Conservation (phyloP, 345 rosid species). For the Mallotus nudiflorus region DNA sequence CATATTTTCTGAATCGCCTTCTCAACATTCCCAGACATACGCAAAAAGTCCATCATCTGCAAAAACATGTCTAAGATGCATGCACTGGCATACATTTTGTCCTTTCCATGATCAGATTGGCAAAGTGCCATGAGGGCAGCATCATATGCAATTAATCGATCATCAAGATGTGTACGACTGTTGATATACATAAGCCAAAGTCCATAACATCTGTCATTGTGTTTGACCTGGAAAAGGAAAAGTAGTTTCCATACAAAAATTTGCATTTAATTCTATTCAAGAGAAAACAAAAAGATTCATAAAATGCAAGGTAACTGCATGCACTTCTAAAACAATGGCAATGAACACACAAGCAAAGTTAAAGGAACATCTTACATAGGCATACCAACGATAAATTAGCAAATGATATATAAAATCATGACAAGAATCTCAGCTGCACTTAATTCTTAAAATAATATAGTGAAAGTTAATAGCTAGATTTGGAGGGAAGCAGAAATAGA, state of each 20-base stretch:
- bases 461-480: background rate
- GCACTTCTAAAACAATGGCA: background rate
- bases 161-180: slow-evolving; percentile 66
- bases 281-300: background rate
- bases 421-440: background rate
- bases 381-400: no score
- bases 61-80: slow-evolving; percentile 84
- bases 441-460: no score
- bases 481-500: no score
- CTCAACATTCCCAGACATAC: slow-evolving; percentile 70
- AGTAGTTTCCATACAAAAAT: slow-evolving; percentile 44
- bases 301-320: background rate
- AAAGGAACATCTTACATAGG: background rate
- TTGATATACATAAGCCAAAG: slow-evolving; percentile 91
- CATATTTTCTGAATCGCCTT: slow-evolving; percentile 60
- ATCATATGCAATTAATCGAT: slow-evolving; percentile 69
- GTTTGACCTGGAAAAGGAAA: slow-evolving; percentile 63
- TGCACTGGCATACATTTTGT: slow-evolving; percentile 53
- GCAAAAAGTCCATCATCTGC: slow-evolving; percentile 83
- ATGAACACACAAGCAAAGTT: background rate
- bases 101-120: slow-evolving; percentile 41
- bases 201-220: slow-evolving; percentile 63
- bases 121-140: slow-evolving; percentile 67
- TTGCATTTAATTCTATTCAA: slow-evolving; percentile 15
- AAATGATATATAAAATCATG: background rate